These are phyloP conservation scores for Dactylellina cionopaga DNA, from an alignment of 2,329 filamentous ascomycete species.

Conservation along the genomic window DNA sequence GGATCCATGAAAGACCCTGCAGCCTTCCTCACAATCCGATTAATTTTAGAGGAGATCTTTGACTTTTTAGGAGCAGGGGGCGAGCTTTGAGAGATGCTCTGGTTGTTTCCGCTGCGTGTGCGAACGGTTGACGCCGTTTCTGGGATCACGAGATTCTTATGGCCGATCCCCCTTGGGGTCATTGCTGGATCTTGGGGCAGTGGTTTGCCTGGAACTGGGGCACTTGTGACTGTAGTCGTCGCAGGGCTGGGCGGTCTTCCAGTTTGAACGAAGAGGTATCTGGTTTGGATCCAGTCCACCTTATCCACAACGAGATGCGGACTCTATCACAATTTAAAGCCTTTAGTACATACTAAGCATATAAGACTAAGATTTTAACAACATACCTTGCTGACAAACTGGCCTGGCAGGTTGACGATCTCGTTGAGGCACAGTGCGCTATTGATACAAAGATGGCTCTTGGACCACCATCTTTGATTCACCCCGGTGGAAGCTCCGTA, in stretches of 20 bases:
- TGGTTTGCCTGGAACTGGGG: conserved; percentile 11
- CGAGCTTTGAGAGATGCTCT: conserved; percentile 6
- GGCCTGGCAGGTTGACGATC: conserved; percentile 76
- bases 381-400: conserved; percentile 65
- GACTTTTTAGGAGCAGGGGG: conserved; percentile 42
- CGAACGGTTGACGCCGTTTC: conserved; percentile 54
- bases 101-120: conserved; percentile 33
- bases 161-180: conserved; percentile 60
- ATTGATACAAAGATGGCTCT: conserved; percentile 71
- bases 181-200: conserved; percentile 59
- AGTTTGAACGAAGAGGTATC: conserved; percentile 76
- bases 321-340: conserved; percentile 2
- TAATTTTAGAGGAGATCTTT: conserved; percentile 18
- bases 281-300: conserved; percentile 84
- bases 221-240: background rate
- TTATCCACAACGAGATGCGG: conserved; percentile 72
- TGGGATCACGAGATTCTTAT: conserved; percentile 59
- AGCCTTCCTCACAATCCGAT: conserved; percentile 22
- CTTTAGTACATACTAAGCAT: background rate
- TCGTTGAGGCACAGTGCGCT: conserved; percentile 80
- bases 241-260: conserved; percentile 1
- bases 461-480: conserved; percentile 68
- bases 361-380: too few relatives aligned
- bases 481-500: conserved; percentile 59
- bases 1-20: conserved; percentile 9